A percentile compares a stretch with the other conserved stretches of the same genome.
phyloP scores from a whole-genome alignment of 345 rosid species.

The Gossypium mustelinum region DNA sequence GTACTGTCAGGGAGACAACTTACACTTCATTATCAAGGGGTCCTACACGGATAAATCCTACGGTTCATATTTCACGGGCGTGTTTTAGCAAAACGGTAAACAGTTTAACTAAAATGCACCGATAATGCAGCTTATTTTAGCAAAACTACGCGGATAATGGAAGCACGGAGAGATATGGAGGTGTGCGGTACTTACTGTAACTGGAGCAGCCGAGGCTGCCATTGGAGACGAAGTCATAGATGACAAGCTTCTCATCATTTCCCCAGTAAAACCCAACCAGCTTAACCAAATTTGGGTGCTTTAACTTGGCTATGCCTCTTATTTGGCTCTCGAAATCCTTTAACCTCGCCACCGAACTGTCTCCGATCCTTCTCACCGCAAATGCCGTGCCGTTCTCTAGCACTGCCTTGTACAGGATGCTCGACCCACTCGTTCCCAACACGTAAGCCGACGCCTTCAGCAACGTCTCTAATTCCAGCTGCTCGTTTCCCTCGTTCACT shows the following conservation, averaged over 20 bases:
- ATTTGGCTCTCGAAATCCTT: constrained; percentile 76
- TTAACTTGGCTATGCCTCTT: constrained; percentile 52
- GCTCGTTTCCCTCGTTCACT: constrained; percentile 63
- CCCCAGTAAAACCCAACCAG: constrained; percentile 88
- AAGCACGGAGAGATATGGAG: background rate
- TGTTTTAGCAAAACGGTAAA: background rate
- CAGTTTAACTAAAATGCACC: constrained; percentile 5
- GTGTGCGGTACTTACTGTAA: constrained; percentile 42
- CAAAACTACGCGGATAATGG: background rate
- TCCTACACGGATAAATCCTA: background rate
- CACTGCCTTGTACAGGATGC: constrained; percentile 88
- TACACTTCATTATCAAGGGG: background rate
- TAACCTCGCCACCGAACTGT: constrained; percentile 41
- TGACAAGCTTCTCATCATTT: constrained; percentile 76
- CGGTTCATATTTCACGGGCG: background rate
- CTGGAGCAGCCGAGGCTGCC: constrained; percentile 62
- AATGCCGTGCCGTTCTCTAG: constrained; percentile 58
- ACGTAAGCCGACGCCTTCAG: constrained; percentile 81
- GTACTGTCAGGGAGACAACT: background rate
- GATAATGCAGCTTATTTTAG: constrained; percentile 13
- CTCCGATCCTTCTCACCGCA: constrained; percentile 87
- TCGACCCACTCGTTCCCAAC: constrained; percentile 53
- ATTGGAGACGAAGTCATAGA: constrained; percentile 65
- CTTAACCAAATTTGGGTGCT: constrained; percentile 69
- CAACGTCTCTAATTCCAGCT: constrained; percentile 66